phyloP scores from a whole-genome alignment of 1,284 basidiomycete species.

The Ganoderma sinense region DNA sequence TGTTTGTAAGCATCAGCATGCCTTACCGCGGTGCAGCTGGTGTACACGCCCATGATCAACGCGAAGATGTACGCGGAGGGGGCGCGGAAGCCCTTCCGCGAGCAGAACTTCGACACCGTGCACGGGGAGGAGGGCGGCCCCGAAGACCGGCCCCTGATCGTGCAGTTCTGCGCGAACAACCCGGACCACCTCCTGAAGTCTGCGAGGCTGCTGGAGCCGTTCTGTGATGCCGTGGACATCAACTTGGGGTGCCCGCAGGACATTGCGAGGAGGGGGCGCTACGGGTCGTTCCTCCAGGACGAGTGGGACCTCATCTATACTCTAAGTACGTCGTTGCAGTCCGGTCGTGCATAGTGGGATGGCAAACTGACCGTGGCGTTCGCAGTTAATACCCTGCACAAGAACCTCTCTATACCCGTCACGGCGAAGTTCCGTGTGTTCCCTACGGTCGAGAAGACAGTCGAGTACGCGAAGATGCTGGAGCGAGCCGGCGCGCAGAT shows the following conservation, averaged over 20 bases:
- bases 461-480: slow-evolving; percentile 95
- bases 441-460: slow-evolving; percentile 84
- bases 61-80: slow-evolving; percentile 83
- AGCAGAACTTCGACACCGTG: slow-evolving; percentile 74
- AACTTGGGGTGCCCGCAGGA: slow-evolving; percentile 98
- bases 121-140: slow-evolving; percentile 73
- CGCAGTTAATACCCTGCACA: slow-evolving; percentile 85
- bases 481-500: slow-evolving; percentile 96
- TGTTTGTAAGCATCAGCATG: slow-evolving; percentile 1
- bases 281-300: slow-evolving; percentile 93
- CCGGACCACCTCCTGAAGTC: slow-evolving; percentile 80
- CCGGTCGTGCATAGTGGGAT: background rate
- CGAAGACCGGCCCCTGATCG: slow-evolving; percentile 85
- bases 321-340: slow-evolving; percentile 67
- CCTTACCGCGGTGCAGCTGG: slow-evolving; percentile 55
- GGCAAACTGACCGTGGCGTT: background rate
- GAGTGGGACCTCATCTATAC: slow-evolving; percentile 90
- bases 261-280: slow-evolving; percentile 88
- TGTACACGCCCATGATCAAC: slow-evolving; percentile 98
- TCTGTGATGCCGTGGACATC: slow-evolving; percentile 93
- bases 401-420: slow-evolving; percentile 87
- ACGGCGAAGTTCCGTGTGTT: slow-evolving; percentile 98
- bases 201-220: slow-evolving; percentile 75
- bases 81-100: slow-evolving; percentile 60
- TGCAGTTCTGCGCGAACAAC: slow-evolving; percentile 95